Base-by-base conservation (phyloP, 2,329 filamentous ascomycete genomes). In the Pseudogymnoascus sp. region DNA sequence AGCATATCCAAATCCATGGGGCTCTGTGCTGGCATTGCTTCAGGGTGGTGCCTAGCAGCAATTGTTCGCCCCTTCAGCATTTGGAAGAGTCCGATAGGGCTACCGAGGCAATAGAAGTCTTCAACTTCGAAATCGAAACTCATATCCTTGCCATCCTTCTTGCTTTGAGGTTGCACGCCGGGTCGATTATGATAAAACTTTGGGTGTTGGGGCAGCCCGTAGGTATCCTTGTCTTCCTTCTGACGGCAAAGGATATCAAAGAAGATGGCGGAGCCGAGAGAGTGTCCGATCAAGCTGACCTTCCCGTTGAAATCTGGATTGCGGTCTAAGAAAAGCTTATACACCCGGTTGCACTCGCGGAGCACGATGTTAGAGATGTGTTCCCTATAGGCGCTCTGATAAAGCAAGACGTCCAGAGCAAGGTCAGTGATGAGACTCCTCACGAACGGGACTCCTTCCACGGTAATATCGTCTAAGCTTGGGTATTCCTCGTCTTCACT, bases 181-280 rank as follows among this genome's bases (percentile, higher is more conserved):
- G 64, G 65, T 8, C 69, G 65, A 54, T 69, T 65, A 16, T 65
- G 69, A 23, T 70, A 63, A 29, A 68, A 64, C 31, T 65, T 69
- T 31, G 67, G 65, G 18, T 68, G 64, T 31, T 66, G n/a, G 8
- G 29, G 40, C 10, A 65, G 64, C 7, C 62, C 62, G 7, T 61
- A 45, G 18, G 63, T 65, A 11, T 63, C 45, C 12, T 68, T 70
- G 4, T 67, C 60, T 31, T 84, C 83, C 70, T 83, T 86, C 72
- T 97, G 92, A 29, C 88, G 83, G 72, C 93, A 97, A 0, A 97
- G 81, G 42, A 97, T 88, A 73, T 97, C 93, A 71, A 97, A 97
- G 76, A 96, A 85, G 71, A 97, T 95, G 12, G 93, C 93, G 23
- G 91, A 96, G 1, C 93, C 93, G 0, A 97, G 80, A 0, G 91